A percentile compares a stretch with the other conserved stretches of the same genome.
Evolutionary conservation across 352 stramenopile species (phyloP).

Genomic region (Phytophthora idaei): DNA sequence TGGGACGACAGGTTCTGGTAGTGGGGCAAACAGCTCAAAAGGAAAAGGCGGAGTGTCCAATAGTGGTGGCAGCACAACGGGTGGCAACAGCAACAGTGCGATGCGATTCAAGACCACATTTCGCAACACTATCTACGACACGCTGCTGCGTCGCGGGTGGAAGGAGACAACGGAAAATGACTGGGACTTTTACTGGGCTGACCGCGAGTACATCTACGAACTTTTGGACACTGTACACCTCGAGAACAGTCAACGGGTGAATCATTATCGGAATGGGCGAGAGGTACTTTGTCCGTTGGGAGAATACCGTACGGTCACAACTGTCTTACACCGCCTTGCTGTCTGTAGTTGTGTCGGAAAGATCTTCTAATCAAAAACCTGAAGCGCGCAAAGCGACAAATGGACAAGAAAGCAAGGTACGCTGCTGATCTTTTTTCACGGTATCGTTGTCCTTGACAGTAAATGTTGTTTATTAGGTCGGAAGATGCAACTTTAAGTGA

Average conservation of each 20-base stretch:
- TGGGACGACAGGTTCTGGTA: constrained; percentile 5
- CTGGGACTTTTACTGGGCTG: constrained; percentile 91
- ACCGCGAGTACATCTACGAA: constrained; percentile 92
- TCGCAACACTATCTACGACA: constrained; percentile 93
- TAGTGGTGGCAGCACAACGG: constrained; percentile 7
- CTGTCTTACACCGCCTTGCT: background rate
- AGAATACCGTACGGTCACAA: background rate
- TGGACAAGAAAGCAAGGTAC: constrained; percentile 82
- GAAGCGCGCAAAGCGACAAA: constrained; percentile 85
- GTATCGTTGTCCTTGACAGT: background rate
- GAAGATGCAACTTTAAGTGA: constrained; percentile 42
- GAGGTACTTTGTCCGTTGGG: constrained; percentile 44
- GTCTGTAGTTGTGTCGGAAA: constrained; percentile 87
- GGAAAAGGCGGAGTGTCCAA: constrained; percentile 15
- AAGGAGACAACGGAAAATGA: constrained; percentile 90
- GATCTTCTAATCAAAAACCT: constrained; percentile 96
- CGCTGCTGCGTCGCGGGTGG: constrained; percentile 87
- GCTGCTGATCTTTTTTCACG: background rate
- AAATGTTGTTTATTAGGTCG: constrained; percentile 33
- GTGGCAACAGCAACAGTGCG: constrained; percentile 16
- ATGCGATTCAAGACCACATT: constrained; percentile 89
- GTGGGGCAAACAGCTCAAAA: constrained; percentile 18
- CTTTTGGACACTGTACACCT: constrained; percentile 90
- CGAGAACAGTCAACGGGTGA: constrained; percentile 85
- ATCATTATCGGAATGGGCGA: constrained; percentile 90